Evolutionary conservation across 2,329 filamentous ascomycete genomes (phyloP).

Genomic region (Aspergillus sp.): DNA sequence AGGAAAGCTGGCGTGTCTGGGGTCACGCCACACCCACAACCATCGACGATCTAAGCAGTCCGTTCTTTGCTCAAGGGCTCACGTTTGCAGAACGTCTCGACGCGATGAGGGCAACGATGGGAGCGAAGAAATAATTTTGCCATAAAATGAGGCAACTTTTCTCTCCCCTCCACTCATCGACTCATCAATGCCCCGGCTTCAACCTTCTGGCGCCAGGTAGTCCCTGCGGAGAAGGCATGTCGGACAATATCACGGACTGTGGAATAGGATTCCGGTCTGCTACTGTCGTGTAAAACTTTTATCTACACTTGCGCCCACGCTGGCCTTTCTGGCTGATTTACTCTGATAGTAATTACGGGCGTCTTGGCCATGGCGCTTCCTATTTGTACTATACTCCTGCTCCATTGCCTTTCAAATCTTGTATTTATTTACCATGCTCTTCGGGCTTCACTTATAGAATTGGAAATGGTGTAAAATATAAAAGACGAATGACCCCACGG

Average conservation of each 20-base stretch:
- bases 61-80: constrained; percentile 37
- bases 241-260: neutral
- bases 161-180: neutral
- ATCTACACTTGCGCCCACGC: neutral
- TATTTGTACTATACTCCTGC: constrained; percentile 20
- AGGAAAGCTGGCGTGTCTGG: constrained; percentile 52
- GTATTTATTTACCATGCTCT: constrained; percentile 15
- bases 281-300: neutral
- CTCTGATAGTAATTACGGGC: neutral
- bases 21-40: constrained; percentile 47
- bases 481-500: neutral
- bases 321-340: neutral
- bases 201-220: neutral
- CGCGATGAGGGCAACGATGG: constrained; percentile 28
- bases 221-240: neutral
- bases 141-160: neutral
- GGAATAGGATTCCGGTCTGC: neutral
- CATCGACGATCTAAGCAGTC: constrained; percentile 37
- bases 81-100: constrained; percentile 36
- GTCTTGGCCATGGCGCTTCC: neutral
- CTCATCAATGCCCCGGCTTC: neutral
- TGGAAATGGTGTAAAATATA: constrained; percentile 6
- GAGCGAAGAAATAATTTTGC: constrained; percentile 16
- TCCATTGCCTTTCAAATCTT: constrained; percentile 1
- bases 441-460: constrained; percentile 1